A percentile compares a stretch with the other conserved stretches of the same genome.
Conservation (phyloP, 805 yeast species). For the Candida wancherniae region DNA sequence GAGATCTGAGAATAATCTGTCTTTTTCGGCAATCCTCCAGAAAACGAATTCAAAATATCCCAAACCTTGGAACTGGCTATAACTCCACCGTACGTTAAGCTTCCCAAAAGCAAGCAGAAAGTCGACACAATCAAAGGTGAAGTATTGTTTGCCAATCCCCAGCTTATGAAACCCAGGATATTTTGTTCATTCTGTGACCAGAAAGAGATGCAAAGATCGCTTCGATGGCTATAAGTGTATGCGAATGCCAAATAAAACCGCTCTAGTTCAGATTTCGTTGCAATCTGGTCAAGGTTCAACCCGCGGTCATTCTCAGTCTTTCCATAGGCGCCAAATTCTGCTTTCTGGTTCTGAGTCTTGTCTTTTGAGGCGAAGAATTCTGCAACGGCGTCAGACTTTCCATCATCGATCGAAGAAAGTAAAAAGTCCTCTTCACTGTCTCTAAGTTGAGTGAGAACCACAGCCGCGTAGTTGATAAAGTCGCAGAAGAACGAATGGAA, state of each 20-base stretch:
- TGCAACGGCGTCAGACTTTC: constrained; percentile 28
- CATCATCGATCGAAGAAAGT: constrained; percentile 41
- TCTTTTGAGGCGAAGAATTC: constrained; percentile 2
- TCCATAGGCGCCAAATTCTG: no score
- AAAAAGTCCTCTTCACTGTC: constrained; percentile 73
- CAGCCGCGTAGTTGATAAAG: constrained; percentile 61
- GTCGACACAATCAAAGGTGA: constrained; percentile 80
- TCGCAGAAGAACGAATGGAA: constrained; percentile 50
- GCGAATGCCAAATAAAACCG: constrained; percentile 75
- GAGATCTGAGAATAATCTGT: constrained; percentile 45
- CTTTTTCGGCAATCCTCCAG: constrained; percentile 26
- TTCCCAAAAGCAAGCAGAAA: constrained; percentile 72
- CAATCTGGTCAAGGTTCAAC: constrained; percentile 54
- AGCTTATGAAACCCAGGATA: constrained; percentile 73
- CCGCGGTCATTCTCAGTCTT: constrained; percentile 7
- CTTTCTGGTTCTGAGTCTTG: constrained; percentile 1
- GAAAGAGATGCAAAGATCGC: constrained; percentile 51
- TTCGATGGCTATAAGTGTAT: constrained; percentile 61
- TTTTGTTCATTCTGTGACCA: constrained; percentile 56
- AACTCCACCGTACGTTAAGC: constrained; percentile 59
- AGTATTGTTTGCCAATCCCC: constrained; percentile 78
- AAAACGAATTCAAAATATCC: constrained; percentile 32
- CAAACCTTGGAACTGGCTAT: constrained; percentile 43
- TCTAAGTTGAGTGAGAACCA: constrained; percentile 59
- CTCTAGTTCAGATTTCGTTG: constrained; percentile 80